phyloP scores from a whole-genome alignment of 2,329 filamentous ascomycete genomes.

The Calonectria henricotiae region DNA sequence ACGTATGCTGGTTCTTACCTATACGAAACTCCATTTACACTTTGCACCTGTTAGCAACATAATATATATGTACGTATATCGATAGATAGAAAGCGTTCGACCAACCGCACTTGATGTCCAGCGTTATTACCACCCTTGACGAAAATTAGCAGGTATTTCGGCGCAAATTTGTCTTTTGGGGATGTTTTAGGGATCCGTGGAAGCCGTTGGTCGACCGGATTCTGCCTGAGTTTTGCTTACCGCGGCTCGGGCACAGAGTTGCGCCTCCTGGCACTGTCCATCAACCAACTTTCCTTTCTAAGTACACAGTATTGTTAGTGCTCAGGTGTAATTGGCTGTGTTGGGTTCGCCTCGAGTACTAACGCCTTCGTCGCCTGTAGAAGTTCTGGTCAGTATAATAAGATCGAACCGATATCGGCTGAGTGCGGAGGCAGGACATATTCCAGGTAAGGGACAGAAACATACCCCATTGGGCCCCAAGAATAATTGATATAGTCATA shows the following conservation, averaged over 20 bases:
- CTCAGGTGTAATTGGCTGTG: constrained; percentile 36
- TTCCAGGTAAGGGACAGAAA: constrained; percentile 44
- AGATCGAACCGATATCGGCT: constrained; percentile 48
- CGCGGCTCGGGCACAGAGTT: constrained; percentile 57
- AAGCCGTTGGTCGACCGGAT: constrained; percentile 41
- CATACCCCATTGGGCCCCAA: constrained; percentile 61
- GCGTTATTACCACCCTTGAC: constrained; percentile 53
- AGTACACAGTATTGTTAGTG: constrained; percentile 44
- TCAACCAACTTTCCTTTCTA: constrained; percentile 60
- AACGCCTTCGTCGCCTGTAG: constrained; percentile 58
- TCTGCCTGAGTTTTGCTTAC: constrained; percentile 48
- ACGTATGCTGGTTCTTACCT: constrained; percentile 50
- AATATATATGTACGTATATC: constrained; percentile 15
- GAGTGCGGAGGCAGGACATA: constrained; percentile 37
- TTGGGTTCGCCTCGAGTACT: constrained; percentile 41
- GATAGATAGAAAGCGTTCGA: constrained; percentile 5
- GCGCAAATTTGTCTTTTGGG: constrained; percentile 40
- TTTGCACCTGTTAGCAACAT: constrained; percentile 40
- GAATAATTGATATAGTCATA: constrained; percentile 56
- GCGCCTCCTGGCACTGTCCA: constrained; percentile 54
- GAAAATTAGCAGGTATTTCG: constrained; percentile 46
- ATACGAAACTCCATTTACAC: constrained; percentile 58
- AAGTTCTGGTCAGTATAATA: constrained; percentile 45
- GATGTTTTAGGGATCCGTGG: constrained; percentile 34
- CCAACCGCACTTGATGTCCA: constrained; percentile 41